Evolutionary conservation across 805 yeast genomes (phyloP).

Genomic region (Kodamaea jinghongensis): DNA sequence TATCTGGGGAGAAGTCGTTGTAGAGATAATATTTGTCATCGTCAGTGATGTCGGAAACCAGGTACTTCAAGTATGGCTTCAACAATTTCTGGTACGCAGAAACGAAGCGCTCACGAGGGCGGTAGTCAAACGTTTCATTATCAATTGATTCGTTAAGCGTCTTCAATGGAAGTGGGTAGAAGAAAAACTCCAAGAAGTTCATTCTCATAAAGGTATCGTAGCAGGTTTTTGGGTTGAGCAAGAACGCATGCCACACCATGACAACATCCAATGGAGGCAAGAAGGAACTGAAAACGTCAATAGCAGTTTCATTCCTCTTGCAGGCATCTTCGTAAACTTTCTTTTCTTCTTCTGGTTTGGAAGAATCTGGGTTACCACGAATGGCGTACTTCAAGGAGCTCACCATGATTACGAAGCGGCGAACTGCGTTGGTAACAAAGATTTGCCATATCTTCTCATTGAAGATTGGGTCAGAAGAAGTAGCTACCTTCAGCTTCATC

Average conservation of each 20-base stretch:
- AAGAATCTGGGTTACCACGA: no score
- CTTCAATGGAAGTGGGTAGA: constrained; percentile 20
- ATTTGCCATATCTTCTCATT: constrained; percentile 19
- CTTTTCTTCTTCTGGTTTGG: constrained; percentile 2
- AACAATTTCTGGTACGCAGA: constrained; percentile 9
- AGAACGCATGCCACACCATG: constrained; percentile 25
- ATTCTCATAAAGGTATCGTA: constrained; percentile 17
- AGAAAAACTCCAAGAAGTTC: constrained; percentile 15
- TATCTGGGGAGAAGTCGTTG: constrained; percentile 3
- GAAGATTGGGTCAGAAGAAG: neutral
- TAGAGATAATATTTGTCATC: neutral
- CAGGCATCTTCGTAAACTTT: constrained; percentile 4
- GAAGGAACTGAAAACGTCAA: constrained; percentile 3
- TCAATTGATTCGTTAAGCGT: constrained; percentile 11
- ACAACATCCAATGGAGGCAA: constrained; percentile 24
- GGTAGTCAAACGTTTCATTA: constrained; percentile 12
- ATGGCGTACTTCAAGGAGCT: constrained; percentile 12
- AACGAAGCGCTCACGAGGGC: constrained; percentile 9
- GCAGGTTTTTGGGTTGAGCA: constrained; percentile 17
- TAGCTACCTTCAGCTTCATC: constrained; percentile 14
- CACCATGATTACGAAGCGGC: constrained; percentile 21
- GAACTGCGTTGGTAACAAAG: constrained; percentile 21
- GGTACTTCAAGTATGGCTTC: constrained; percentile 8
- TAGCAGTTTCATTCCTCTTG: neutral
- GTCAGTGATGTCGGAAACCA: neutral